Evolutionary conservation across 345 rosid genomes (phyloP).

Genomic region (Eucalyptus regnans): DNA sequence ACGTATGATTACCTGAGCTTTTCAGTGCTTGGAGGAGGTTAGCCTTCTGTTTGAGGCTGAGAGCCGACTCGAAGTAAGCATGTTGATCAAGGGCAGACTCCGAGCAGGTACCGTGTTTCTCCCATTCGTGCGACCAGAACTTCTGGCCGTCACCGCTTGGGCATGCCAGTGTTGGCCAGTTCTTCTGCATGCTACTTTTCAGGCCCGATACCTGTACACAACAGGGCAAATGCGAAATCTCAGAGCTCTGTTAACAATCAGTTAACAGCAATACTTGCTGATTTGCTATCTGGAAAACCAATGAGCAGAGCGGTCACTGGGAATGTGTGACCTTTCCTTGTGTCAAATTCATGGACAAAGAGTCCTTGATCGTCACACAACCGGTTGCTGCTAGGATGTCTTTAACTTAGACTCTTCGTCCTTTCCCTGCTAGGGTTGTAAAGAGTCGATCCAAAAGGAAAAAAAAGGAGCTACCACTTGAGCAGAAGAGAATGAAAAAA

Average conservation of each 20-base stretch:
- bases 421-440: not conserved
- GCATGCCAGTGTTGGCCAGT: constrained; percentile 85
- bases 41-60: constrained; percentile 28
- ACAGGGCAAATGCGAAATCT: not conserved
- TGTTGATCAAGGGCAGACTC: constrained; percentile 67
- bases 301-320: not conserved
- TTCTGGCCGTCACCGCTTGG: constrained; percentile 46
- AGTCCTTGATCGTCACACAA: not conserved
- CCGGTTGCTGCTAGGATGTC: not conserved
- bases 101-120: constrained; percentile 92
- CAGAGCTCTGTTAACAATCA: not conserved
- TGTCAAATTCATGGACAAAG: not conserved
- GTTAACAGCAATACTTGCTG: not conserved
- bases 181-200: constrained; percentile 31
- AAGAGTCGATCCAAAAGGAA: not conserved
- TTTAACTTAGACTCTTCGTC: not conserved
- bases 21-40: constrained; percentile 42
- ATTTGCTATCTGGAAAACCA: not conserved
- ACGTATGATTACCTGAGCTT: constrained; percentile 32
- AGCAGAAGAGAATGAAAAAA: not conserved
- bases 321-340: not conserved
- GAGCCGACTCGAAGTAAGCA: constrained; percentile 52
- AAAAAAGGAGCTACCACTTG: not conserved
- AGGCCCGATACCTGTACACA: constrained; percentile 28
- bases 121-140: constrained; percentile 96